Percentiles rank a stretch among this genome's conserved stretches.
Conservation (phyloP, 768 basidiomycete genomes). For the Atractiella rhizophila region DNA sequence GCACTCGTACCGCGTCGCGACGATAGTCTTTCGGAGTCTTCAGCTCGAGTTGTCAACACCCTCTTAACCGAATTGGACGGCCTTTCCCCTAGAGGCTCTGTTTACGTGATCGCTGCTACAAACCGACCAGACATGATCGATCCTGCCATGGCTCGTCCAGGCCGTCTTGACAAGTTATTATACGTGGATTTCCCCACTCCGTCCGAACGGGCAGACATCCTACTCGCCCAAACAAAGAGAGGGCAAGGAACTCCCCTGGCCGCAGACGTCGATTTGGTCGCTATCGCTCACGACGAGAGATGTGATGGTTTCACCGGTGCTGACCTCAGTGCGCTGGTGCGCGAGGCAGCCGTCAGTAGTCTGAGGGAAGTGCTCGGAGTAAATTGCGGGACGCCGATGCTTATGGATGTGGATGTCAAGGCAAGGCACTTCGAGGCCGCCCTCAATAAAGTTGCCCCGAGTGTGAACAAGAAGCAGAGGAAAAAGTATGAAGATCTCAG, state of each 20-base stretch:
- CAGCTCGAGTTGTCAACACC: constrained; percentile 62
- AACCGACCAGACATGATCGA: constrained; percentile 89
- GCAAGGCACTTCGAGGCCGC: constrained; percentile 47
- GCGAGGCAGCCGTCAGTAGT: constrained; percentile 44
- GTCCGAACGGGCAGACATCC: constrained; percentile 55
- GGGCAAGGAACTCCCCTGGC: constrained; percentile 44
- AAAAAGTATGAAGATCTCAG: constrained; percentile 55
- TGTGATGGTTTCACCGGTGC: constrained; percentile 76
- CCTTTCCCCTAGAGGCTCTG: constrained; percentile 24
- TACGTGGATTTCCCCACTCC: constrained; percentile 89
- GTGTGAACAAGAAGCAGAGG: constrained; percentile 56
- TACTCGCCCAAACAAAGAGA: constrained; percentile 58
- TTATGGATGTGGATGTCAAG: constrained; percentile 29
- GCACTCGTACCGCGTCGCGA: constrained; percentile 74
- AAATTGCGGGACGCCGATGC: constrained; percentile 12
- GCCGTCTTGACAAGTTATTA: constrained; percentile 78
- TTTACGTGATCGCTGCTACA: constrained; percentile 87
- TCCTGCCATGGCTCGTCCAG: constrained; percentile 66
- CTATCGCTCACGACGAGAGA: constrained; percentile 38
- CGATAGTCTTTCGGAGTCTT: constrained; percentile 34
- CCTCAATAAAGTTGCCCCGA: constrained; percentile 56
- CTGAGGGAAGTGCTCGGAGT: constrained; percentile 14
- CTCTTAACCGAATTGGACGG: constrained; percentile 86
- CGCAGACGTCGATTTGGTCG: constrained; percentile 38
- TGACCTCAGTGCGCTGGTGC: constrained; percentile 68